Conservation (phyloP, 345 rosid genomes). For the Salix brachista region DNA sequence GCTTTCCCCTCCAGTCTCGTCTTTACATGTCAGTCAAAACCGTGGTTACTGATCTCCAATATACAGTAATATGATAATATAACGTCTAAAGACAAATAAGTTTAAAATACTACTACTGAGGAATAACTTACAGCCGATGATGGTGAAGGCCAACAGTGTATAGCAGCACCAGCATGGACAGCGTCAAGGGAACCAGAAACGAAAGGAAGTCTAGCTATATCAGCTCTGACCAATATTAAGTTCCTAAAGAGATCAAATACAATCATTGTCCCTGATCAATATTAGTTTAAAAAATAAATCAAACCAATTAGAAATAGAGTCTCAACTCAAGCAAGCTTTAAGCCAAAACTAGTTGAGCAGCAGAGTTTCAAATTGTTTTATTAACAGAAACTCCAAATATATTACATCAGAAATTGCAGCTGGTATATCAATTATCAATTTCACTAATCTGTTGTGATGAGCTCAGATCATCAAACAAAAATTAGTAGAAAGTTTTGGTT, state of each 20-base stretch:
- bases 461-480: background rate
- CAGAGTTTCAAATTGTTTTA: constrained; percentile 1
- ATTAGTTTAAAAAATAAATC: background rate
- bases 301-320: constrained; percentile 2
- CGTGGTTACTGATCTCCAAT: background rate
- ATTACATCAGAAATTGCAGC: background rate
- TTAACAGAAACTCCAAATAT: background rate
- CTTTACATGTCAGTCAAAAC: background rate
- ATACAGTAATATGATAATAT: background rate
- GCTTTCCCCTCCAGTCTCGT: background rate
- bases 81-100: background rate
- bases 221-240: constrained; percentile 73
- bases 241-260: constrained; percentile 40
- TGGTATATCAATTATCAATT: background rate
- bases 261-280: background rate
- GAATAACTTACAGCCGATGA: constrained; percentile 57
- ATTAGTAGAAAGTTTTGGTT: background rate
- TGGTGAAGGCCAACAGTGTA: constrained; percentile 96
- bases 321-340: background rate
- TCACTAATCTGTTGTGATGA: background rate
- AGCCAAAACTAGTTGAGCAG: background rate
- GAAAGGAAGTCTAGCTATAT: constrained; percentile 83
- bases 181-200: constrained; percentile 68
- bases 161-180: constrained; percentile 88
- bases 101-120: background rate